phyloP scores from a whole-genome alignment of 352 stramenopile species.

The Globisporangium mamillatum region DNA sequence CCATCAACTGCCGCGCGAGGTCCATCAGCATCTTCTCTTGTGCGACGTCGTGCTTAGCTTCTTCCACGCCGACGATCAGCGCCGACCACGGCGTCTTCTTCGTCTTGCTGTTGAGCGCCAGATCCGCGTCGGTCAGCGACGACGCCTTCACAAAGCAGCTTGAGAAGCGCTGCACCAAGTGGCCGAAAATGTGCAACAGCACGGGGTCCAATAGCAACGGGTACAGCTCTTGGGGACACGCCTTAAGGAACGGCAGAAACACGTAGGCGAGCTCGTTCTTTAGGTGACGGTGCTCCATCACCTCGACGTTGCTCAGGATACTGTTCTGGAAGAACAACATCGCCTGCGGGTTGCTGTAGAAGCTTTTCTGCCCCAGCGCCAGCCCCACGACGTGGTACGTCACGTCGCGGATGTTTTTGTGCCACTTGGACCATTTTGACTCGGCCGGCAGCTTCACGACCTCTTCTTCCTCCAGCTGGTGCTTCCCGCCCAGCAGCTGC shows the following conservation, averaged over 20 bases:
- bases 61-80: conserved; percentile 61
- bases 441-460: conserved; percentile 43
- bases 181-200: conserved; percentile 45
- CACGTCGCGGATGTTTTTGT: conserved; percentile 79
- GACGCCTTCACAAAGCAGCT: conserved; percentile 33
- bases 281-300: conserved; percentile 74
- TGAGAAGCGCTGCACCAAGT: conserved; percentile 52
- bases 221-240: conserved; percentile 57
- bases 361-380: conserved; percentile 42
- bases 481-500: conserved; percentile 71
- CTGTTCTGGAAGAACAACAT: conserved; percentile 49
- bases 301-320: conserved; percentile 56
- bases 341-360: conserved; percentile 51
- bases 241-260: conserved; percentile 69
- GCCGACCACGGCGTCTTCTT: conserved; percentile 44
- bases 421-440: conserved; percentile 74
- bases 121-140: background rate
- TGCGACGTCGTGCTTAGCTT: conserved; percentile 63
- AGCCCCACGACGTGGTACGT: conserved; percentile 75
- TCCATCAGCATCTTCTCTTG: conserved; percentile 76
- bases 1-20: conserved; percentile 58
- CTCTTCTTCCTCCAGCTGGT: conserved; percentile 69
- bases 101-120: conserved; percentile 13
- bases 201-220: conserved; percentile 61
- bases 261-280: conserved; percentile 70